Percentiles rank a stretch among this genome's conserved stretches.
Evolutionary conservation across 306 rosid species (phyloP).

Genomic region (Ceratonia siliqua): DNA sequence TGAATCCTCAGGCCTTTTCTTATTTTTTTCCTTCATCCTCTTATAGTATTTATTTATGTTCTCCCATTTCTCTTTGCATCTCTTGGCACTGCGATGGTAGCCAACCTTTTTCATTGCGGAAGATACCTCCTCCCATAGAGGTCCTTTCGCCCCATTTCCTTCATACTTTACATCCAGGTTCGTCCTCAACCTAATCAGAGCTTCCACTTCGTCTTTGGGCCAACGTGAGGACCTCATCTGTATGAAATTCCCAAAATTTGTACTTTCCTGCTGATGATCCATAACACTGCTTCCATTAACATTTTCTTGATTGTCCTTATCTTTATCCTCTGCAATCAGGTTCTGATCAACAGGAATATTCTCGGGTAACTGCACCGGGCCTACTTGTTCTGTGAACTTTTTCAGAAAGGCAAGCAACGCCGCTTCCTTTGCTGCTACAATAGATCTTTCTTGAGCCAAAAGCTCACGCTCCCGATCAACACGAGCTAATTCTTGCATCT

Average conservation of each 20-base stretch:
- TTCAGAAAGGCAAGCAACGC: constrained; percentile 66
- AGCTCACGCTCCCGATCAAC: constrained; percentile 59
- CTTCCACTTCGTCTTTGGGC: constrained; percentile 85
- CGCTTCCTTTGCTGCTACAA: constrained; percentile 77
- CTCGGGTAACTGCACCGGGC: constrained; percentile 35
- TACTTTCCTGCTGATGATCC: constrained; percentile 39
- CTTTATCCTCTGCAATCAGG: constrained; percentile 17
- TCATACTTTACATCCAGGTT: constrained; percentile 52
- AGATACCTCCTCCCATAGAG: constrained; percentile 82
- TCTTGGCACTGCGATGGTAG: constrained; percentile 68
- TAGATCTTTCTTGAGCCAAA: constrained; percentile 70
- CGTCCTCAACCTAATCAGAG: constrained; percentile 69
- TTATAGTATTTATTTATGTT: constrained; percentile 90
- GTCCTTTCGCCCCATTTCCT: constrained; percentile 64
- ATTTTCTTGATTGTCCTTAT: constrained; percentile 38
- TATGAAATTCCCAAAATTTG: constrained; percentile 39
- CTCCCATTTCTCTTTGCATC: constrained; percentile 98
- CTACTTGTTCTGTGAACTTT: constrained; percentile 50
- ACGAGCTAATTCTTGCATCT: constrained; percentile 61
- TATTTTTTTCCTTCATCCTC: constrained; percentile 76
- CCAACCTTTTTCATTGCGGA: constrained; percentile 64
- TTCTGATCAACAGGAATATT: constrained; percentile 9
- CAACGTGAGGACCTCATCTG: constrained; percentile 62
- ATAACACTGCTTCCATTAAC: constrained; percentile 28
- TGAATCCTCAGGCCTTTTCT: constrained; percentile 65